Evolutionary conservation across 768 basidiomycete species (phyloP), one percentile per base, ranked within the genome.

Genomic region (Panaeolus papilionaceus): DNA sequence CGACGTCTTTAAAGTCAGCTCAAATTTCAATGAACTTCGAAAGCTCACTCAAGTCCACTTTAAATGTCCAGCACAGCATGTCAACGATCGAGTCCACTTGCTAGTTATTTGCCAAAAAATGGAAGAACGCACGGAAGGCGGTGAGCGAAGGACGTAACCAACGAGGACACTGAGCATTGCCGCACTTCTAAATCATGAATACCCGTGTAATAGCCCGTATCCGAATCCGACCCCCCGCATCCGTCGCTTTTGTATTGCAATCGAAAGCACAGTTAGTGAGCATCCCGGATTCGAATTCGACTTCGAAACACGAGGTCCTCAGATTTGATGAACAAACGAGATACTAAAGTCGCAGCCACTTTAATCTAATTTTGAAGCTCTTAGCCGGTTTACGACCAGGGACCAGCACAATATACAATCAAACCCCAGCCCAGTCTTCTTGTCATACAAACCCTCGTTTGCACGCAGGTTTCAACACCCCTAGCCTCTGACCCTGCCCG

Each of bases 241-340:
- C 54, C 54, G 54, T 16, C 16, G 14, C 49, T 28, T 58, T 58
- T 58, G 14, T 23, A n/a, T 49, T 23, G 26, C 14, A 28, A 28
- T 58, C 54, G 54, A 33, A 58, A 37, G 54, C 54, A 28, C 54
- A 58, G 54, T 58, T 14, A 58, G 54, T 58, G 54, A 58, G 54
- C 28, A n/a, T 33, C 33, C 26, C 10, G 45, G 4, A 8, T 47
- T 10, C 45, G 8, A 51, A 28, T 49, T 49, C 54, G 54, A 28
- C 54, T 37, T 58, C 54, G 54, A 58, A 58, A 28, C 54, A 58
- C 28, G 14, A 58, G 47, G 9, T 9, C 20, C 20, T 23, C 23
- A 49, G 47, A 49, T 49, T 45, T 49, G 47, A 49, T 49, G 20
- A 18, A 23, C 9, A 49, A 49, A 23, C 45, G 16, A 2, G 7